Conservation (phyloP, 768 basidiomycete species). For the Rhodotorula sphaerocarpa region DNA sequence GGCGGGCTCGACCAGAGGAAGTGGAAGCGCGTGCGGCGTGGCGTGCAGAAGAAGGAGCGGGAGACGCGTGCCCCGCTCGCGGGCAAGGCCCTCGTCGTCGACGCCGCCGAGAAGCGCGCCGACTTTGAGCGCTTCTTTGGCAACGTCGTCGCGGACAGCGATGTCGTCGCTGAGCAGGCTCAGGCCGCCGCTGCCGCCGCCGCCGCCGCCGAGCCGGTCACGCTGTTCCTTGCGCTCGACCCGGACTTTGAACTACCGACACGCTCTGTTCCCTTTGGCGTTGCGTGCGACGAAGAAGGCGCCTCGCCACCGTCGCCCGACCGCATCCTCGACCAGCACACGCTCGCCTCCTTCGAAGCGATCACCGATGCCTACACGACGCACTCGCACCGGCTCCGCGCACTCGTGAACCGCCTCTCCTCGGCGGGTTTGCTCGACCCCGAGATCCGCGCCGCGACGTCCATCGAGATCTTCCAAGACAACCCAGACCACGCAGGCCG, state of each 20-base stretch:
- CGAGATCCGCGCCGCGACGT: neutral
- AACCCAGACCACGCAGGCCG: neutral
- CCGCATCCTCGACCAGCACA: slow-evolving; percentile 19
- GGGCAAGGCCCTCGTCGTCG: slow-evolving; percentile 23
- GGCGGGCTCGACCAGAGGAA: slow-evolving; percentile 60
- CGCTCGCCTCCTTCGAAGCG: slow-evolving; percentile 3
- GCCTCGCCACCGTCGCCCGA: neutral
- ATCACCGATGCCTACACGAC: slow-evolving; percentile 13
- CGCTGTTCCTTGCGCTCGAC: slow-evolving; percentile 29
- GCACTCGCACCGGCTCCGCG: slow-evolving; percentile 20
- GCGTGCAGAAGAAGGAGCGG: slow-evolving; percentile 5
- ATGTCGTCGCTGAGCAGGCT: neutral
- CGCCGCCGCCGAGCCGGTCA: slow-evolving; percentile 11
- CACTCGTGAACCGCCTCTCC: slow-evolving; percentile 23
- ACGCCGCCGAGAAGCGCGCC: neutral
- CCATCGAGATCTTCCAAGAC: too few species aligned
- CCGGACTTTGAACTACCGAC: slow-evolving; percentile 21
- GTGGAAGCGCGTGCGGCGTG: slow-evolving; percentile 44
- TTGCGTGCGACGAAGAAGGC: too few species aligned
- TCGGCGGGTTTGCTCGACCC: slow-evolving; percentile 23
- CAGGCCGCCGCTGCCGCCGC: neutral
- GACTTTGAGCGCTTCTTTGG: slow-evolving; percentile 29
- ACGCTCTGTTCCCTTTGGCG: too few species aligned
- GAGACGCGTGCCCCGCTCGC: slow-evolving; percentile 35
- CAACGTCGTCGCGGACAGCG: neutral